Base-by-base conservation (phyloP, 1,284 basidiomycete genomes). In the Sporisorium graminicola region DNA sequence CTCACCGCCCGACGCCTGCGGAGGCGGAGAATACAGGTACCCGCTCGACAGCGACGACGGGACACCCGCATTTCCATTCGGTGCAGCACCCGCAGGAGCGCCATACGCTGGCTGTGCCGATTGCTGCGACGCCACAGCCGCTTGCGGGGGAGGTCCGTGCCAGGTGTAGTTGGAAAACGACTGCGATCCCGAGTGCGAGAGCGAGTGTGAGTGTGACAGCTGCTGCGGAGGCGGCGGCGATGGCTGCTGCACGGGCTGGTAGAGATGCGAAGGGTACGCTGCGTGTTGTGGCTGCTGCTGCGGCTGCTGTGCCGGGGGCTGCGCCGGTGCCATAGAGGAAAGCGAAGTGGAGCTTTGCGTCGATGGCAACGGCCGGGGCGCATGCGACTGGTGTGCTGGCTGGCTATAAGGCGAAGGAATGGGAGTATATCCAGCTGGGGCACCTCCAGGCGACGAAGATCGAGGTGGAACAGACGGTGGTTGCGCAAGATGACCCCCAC, bases 331-430 rank as follows among this genome's bases (percentile, higher is more conserved):
- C 8, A 46, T 26, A 5, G 65, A 65, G 5, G 66, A 24, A 7
- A 60, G 33, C 27, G 67, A 56, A 5, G 46, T 53, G 0, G 67
- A 66, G 37, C 53, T 63, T 37, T 71, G 75, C 13, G 67, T 75
- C 6, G 75, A 74, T 26, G 75, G 73, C 55, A 77, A 43, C 0
- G 70, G 75, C 0, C 75, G 55, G 2, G 75, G 40, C 16, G 58
- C 54, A 18, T 69, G 66, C 18, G 47, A 27, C 24, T 54, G 58
- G 40, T 56, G 63, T 0, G 52, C 22, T 13, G 57, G 52, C 37
- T 73, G 72, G 27, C 50, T 33, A 27, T 74, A 75, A 3, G 74
- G 72, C 35, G 72, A 69, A 16, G 62, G 62, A 20, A 74, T 64
- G 16, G 71, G 69, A 6, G 62, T 58, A 16, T 70, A 75, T n/a